These are phyloP conservation scores for Paecilomyces dactylethromorphus DNA, from an alignment of 2,329 filamentous ascomycete species.

Conservation along the genomic window DNA sequence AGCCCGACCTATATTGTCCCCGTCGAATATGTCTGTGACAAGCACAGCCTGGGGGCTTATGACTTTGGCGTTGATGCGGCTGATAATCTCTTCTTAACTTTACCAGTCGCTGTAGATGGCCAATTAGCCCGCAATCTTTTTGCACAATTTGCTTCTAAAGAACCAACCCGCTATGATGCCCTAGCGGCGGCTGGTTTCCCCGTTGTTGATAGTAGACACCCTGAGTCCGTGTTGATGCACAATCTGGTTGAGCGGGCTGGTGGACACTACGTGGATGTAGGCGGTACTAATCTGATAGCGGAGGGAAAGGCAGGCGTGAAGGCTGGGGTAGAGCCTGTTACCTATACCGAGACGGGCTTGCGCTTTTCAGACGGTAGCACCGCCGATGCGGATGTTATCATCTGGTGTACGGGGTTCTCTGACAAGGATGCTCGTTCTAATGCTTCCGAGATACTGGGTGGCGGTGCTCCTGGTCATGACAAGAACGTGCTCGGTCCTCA, in stretches of 20 bases:
- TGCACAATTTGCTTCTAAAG: constrained; percentile 15
- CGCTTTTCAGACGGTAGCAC: constrained; percentile 27
- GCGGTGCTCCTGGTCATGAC: not conserved
- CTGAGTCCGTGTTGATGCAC: constrained; percentile 16
- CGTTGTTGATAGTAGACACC: constrained; percentile 23
- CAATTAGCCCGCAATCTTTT: constrained; percentile 10
- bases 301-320: constrained; percentile 26
- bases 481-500: constrained; percentile 14
- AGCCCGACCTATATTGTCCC: constrained; percentile 29
- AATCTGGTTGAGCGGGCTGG: constrained; percentile 33
- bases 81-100: not conserved
- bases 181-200: constrained; percentile 31
- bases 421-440: constrained; percentile 23
- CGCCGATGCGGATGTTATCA: constrained; percentile 29
- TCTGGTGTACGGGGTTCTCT: constrained; percentile 38
- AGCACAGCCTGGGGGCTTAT: constrained; percentile 19
- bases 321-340: constrained; percentile 22
- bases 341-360: constrained; percentile 25
- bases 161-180: constrained; percentile 28
- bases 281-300: constrained; percentile 24
- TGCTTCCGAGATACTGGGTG: constrained; percentile 22
- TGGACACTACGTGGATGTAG: constrained; percentile 37
- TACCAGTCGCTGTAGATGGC: not conserved
- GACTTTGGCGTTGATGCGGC: constrained; percentile 2
- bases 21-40: constrained; percentile 14